phyloP scores from a whole-genome alignment of 768 basidiomycete genomes.

The Pleurotus djamor region DNA sequence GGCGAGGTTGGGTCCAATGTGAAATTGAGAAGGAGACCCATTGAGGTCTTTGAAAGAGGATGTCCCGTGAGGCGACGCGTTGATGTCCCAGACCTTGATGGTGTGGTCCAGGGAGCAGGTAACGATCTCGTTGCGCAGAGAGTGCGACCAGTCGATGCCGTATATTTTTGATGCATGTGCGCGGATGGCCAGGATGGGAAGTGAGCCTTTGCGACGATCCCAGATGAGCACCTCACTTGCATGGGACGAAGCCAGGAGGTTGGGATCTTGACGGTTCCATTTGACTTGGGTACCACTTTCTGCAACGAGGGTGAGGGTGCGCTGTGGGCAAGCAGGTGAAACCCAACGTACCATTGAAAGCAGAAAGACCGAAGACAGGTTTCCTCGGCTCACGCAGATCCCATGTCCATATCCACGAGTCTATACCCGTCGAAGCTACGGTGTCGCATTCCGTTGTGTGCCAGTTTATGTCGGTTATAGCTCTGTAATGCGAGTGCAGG shows the following conservation, averaged over 20 bases:
- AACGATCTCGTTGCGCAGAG: slow-evolving; percentile 69
- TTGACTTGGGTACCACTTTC: slow-evolving; percentile 94
- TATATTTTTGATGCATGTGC: slow-evolving; percentile 94
- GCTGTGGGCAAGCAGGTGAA: too few species aligned
- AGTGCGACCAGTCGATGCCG: slow-evolving; percentile 95
- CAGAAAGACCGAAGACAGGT: slow-evolving; percentile 72
- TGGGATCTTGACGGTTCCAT: slow-evolving; percentile 88
- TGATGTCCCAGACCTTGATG: slow-evolving; percentile 83
- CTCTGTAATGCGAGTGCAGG: slow-evolving; percentile 87
- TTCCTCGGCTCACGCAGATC: slow-evolving; percentile 73
- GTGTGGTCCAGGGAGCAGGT: slow-evolving; percentile 95
- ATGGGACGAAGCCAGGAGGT: slow-evolving; percentile 89
- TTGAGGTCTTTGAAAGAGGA: not conserved
- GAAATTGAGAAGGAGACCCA: not conserved
- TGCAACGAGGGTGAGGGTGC: too few species aligned
- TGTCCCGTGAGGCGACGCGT: slow-evolving; percentile 17
- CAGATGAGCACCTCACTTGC: slow-evolving; percentile 86
- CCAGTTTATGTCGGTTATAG: slow-evolving; percentile 99
- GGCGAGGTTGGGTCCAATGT: not conserved
- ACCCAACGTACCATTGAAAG: slow-evolving; percentile 36
- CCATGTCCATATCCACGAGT: slow-evolving; percentile 95
- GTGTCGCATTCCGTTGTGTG: slow-evolving; percentile 81
- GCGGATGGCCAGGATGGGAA: slow-evolving; percentile 69
- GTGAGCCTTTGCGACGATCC: slow-evolving; percentile 93
- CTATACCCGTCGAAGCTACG: slow-evolving; percentile 89